Base-by-base conservation (phyloP, 2,329 filamentous ascomycete genomes). In the Biscogniauxia sp. region DNA sequence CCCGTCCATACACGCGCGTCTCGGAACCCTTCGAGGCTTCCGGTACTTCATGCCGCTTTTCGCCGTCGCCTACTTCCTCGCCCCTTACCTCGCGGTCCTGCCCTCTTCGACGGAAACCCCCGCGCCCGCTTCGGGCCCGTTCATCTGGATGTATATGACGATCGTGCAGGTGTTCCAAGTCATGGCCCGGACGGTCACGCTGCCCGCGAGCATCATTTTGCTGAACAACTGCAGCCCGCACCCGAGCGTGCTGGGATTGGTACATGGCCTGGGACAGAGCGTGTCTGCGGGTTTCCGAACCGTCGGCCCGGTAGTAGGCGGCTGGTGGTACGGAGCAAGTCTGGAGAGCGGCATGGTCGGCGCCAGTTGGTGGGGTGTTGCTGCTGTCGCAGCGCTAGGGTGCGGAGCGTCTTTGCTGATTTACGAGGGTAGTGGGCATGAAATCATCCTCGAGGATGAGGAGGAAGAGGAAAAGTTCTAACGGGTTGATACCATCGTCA, bases 11-110 rank as follows among this genome's bases (percentile, higher is more conserved):
- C 88, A 90, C 67, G 80, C 80, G 1, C 81, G 82, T 2, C 82
- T 90, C 9, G 89, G 89, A 17, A 88, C 88, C 0, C 77, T 92
- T 64, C 80, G 80, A 3, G 87, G 84, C n/a, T 91, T 89, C 75
- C 81, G 85, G 20, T 80, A 79, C 61, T 89, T 89, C 58, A 77
- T 91, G 1, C 79, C 85, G 8, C 79, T 91, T 8, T 92, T 91
- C 60, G 86, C 89, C 0, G 58, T 88, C 3, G 86, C 88, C 1
- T 92, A 92, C 71, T 77, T 85, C 17, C 75, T 90, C 1, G 85
- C 87, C 9, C 89, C 89, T 0, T 90, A 88, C 68, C 80, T 92
- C 15, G 82, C 87, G 0, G 76, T 90, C 15, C 73, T 90, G 0
- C 88, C 87, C 0, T 83, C 84, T 2, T 61, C 77, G 55, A 68